Evolutionary conservation across 306 rosid species (phyloP), one percentile per base, ranked within the genome.

Genomic region (Acacia crassicarpa): DNA sequence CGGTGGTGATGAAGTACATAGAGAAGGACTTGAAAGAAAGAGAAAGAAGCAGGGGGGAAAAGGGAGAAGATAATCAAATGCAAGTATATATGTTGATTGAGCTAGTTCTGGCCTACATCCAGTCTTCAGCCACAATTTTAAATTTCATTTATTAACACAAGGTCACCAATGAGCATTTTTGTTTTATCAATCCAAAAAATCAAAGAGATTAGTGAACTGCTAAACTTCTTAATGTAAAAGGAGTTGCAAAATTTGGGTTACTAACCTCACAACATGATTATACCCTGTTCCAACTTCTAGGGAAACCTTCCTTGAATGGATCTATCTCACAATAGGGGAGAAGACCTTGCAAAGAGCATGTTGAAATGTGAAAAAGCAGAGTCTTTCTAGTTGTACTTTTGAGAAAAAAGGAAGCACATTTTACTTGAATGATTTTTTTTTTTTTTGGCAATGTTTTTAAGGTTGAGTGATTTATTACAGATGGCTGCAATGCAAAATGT

Each of bases 401-500:
- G 62, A n/a, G 20, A n/a, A 20, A 44, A 35, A 35, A 3, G 40
- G 7, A 35, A 65, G 43, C 38, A 19, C 73, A 12, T 38, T 49
- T 73, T 58, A 45, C 44, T 22, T 77, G 68, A 49, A 46, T 56
- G 23, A 62, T 72, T 67, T 75, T 27, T 27, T 75, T 27, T 27
- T 27, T 27, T 84, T 78, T 35, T 54, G 81, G 76, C 35, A 32
- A 1, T 32, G 62, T 66, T 74, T 78, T 54, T 67, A 63, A 72
- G 84, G n/a, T 25, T 20, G 16, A 67, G 22, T 11, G 51, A 74
- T 74, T 51, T 53, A 49, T 58, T 76, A 23, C 89, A 91, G 95
- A 90, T 93, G 92, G 87, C 86, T 44, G 95, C 97, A 81, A 91
- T 93, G 95, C 58, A 82, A 70, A 88, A 91, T 72, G 92, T 93